Conservation (phyloP, 257 asterid genomes). For the Avicennia marina region DNA sequence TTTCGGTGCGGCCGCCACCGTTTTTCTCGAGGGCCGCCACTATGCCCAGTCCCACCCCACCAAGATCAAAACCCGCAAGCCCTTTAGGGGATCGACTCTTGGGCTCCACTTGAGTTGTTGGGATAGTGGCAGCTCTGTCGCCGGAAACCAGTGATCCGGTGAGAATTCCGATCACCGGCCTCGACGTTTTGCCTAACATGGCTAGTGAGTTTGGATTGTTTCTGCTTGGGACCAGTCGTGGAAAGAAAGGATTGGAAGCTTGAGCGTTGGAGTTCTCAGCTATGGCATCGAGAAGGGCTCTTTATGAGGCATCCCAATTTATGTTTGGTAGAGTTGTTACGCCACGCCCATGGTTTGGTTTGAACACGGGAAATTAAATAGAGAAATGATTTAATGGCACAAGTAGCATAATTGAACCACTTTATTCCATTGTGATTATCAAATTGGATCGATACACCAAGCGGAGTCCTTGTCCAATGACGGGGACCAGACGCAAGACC, state of each 20-base stretch:
- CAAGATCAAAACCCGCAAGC: slow-evolving; percentile 38
- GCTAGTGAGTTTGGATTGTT: neutral
- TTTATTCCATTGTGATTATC: neutral
- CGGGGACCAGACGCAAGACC: neutral
- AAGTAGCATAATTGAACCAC: neutral
- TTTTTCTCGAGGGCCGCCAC: slow-evolving; percentile 69
- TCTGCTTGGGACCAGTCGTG: neutral
- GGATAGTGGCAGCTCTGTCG: too few relatives aligned
- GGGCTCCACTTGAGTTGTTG: slow-evolving; percentile 31
- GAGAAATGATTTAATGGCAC: too few relatives aligned
- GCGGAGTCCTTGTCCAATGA: neutral
- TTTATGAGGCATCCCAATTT: too few relatives aligned
- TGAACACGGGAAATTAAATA: neutral
- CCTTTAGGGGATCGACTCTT: slow-evolving; percentile 50
- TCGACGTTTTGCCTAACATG: slow-evolving; percentile 1
- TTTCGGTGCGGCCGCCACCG: slow-evolving; percentile 18
- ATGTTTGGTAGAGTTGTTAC: too few relatives aligned
- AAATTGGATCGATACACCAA: neutral
- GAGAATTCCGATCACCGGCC: slow-evolving; percentile 9
- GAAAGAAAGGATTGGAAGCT: neutral
- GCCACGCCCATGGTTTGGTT: neutral
- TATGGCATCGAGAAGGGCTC: too few relatives aligned
- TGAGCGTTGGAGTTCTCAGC: too few relatives aligned
- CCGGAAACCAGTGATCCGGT: slow-evolving; percentile 6
- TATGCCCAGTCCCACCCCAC: slow-evolving; percentile 72